Percentiles rank a stretch among this genome's conserved stretches.
Conservation (phyloP, 139 green algal genomes). For the Chlorella sp. region DNA sequence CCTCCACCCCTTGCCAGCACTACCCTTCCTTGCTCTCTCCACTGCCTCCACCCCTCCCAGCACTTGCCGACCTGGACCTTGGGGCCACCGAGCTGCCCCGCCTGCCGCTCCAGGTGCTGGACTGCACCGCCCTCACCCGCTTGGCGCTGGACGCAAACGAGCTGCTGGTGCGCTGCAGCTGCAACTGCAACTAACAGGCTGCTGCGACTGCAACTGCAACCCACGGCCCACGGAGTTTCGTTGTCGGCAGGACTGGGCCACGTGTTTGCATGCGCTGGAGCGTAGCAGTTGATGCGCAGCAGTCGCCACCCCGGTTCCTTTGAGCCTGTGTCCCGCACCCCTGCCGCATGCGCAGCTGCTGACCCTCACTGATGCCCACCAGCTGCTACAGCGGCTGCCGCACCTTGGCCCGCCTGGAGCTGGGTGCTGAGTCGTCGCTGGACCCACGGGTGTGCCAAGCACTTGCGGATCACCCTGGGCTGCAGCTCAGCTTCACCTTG, state of each 20-base stretch:
- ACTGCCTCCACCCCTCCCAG: background rate
- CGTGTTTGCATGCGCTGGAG: too few relatives aligned
- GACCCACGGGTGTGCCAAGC: background rate
- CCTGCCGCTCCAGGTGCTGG: background rate
- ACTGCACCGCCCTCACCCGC: background rate
- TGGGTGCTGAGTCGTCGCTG: background rate
- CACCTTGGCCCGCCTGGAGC: background rate
- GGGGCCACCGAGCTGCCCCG: background rate
- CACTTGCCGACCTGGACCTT: background rate
- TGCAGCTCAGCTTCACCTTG: background rate
- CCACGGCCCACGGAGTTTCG: too few relatives aligned
- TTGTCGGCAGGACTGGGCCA: too few relatives aligned
- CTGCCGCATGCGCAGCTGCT: background rate
- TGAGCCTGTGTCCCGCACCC: too few relatives aligned
- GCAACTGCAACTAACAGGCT: too few relatives aligned
- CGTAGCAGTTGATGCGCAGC: too few relatives aligned
- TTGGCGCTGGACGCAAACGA: background rate
- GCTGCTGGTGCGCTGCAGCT: background rate
- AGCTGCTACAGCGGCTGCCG: background rate
- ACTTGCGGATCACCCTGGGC: background rate
- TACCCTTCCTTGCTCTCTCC: background rate
- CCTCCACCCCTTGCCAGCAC: background rate
- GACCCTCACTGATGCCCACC: background rate
- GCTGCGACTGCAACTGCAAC: too few relatives aligned
- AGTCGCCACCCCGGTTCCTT: too few relatives aligned